Base-by-base conservation (phyloP, 2,329 filamentous ascomycete genomes). In the Cercospora nicotianae region DNA sequence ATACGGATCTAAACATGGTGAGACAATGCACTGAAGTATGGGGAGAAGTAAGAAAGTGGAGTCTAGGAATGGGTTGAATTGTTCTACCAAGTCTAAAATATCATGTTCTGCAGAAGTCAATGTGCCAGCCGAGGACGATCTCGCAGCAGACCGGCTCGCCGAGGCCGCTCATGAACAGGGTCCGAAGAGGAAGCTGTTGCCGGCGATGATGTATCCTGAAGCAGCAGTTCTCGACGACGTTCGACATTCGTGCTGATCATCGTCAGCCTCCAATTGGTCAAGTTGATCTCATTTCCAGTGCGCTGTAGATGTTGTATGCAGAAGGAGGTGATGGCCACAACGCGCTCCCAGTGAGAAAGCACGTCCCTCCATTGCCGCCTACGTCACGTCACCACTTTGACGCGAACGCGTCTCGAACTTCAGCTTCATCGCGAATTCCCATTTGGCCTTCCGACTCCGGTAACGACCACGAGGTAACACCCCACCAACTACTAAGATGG, bases 1-100 rank as follows among this genome's bases (percentile, higher is more conserved):
- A 75, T 33, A 81, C 67, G 48, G 81, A 78, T 75, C 79, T 81
- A 73, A 83, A 81, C 83, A 85, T 85, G 39, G 13, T 71, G 31
- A 39, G 26, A 36, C 7, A 18, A 53, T 12, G n/a, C 31, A 18
- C 6, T 23, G 16, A 59, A 2, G 5, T 10, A 2, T 18, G 2
- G 18, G 13, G 31, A 36, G 9, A 57, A 7, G 28, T 3, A 20
- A 64, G 7, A 62, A 16, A 55, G 18, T 39, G 62, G 26, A 48
- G 13, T 42, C n/a, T 9, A 59, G 62, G 16, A 33, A n/a, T 9
- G 51, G n/a, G 23, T 4, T 48, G 51, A 30, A 30, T 48, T 33
- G 53, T 42, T 42, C 53, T 64, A 64, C 23, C 39, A 58, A 45
- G 61, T 65, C 58, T 68, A 65, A 55, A 59, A 58, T 64, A 64